Conservation (phyloP, 768 basidiomycete species). For the Basidioascus undulatus region DNA sequence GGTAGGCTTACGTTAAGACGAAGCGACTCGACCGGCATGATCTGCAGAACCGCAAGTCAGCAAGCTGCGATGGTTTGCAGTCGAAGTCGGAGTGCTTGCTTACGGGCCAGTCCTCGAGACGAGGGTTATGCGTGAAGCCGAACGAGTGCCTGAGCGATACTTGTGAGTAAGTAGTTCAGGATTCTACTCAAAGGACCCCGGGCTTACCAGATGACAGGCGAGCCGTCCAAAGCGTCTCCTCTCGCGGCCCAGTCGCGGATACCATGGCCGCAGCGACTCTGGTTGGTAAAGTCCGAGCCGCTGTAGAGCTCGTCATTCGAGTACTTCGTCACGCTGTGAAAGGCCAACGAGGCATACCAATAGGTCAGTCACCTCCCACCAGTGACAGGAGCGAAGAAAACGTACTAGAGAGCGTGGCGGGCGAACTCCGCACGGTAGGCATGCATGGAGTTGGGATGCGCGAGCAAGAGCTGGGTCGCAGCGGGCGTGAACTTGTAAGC, state of each 20-base stretch:
- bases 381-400: too few species aligned
- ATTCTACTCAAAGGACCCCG: not conserved
- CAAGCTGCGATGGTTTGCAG: too few species aligned
- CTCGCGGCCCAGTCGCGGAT: constrained; percentile 12
- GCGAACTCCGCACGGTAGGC: constrained; percentile 12
- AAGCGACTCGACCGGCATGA: too few species aligned
- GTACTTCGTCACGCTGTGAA: constrained; percentile 13
- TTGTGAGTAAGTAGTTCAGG: not conserved
- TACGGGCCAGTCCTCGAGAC: constrained; percentile 16
- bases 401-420: constrained; percentile 12
- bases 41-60: too few species aligned
- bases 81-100: too few species aligned
- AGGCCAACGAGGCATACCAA: too few species aligned
- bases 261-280: constrained; percentile 11
- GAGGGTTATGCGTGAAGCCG: constrained; percentile 15
- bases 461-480: constrained; percentile 13
- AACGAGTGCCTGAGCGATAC: constrained; percentile 6
- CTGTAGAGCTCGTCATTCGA: constrained; percentile 13
- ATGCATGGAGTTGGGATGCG: constrained; percentile 9
- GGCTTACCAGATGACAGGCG: constrained; percentile 13
- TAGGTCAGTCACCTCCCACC: too few species aligned
- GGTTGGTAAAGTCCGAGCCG: constrained; percentile 14
- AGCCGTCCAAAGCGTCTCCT: constrained; percentile 11
- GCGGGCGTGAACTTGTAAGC: constrained; percentile 14
- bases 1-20: too few species aligned